These are phyloP conservation scores for Debaryomyces sp. DNA, from an alignment of 1,139 yeast genomes.

Conservation along the genomic window DNA sequence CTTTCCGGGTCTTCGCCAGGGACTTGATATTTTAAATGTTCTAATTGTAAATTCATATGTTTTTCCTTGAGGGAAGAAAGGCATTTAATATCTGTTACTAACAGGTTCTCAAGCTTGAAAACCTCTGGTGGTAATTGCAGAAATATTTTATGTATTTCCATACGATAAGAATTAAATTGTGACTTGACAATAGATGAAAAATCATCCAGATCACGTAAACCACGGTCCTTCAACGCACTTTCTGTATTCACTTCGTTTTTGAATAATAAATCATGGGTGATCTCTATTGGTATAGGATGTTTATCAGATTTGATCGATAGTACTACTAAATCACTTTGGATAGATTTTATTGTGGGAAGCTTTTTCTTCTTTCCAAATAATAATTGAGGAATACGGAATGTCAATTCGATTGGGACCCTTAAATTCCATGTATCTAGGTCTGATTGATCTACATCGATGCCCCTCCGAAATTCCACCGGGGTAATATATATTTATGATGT, in stretches of 20 bases:
- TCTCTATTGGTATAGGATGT: slow-evolving; percentile 40
- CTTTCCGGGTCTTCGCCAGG: not conserved
- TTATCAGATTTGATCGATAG: slow-evolving; percentile 35
- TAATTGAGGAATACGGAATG: slow-evolving; percentile 9
- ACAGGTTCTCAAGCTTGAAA: slow-evolving; percentile 30
- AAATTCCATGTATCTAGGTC: slow-evolving; percentile 29
- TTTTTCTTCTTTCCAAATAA: slow-evolving; percentile 12
- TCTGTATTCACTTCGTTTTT: slow-evolving; percentile 17
- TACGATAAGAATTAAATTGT: slow-evolving; percentile 24
- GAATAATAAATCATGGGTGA: slow-evolving; percentile 43
- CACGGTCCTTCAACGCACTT: slow-evolving; percentile 6
- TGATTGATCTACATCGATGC: slow-evolving; percentile 6
- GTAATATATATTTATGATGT: slow-evolving; percentile 35
- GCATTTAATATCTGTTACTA: slow-evolving; percentile 35
- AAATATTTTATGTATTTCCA: slow-evolving; percentile 23
- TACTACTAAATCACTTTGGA: slow-evolving; percentile 36
- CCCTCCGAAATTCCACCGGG: slow-evolving; percentile 27
- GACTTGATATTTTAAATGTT: slow-evolving; percentile 16
- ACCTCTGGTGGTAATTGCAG: slow-evolving; percentile 27
- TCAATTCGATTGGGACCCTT: slow-evolving; percentile 31
- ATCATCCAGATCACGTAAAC: slow-evolving; percentile 27
- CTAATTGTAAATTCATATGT: slow-evolving; percentile 25
- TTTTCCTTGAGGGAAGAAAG: slow-evolving; percentile 33
- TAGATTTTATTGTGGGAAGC: slow-evolving; percentile 33
- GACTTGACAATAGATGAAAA: slow-evolving; percentile 25